These are phyloP conservation scores for Lachnellula arida DNA, from an alignment of 2,329 filamentous ascomycete species.

Conservation along the genomic window DNA sequence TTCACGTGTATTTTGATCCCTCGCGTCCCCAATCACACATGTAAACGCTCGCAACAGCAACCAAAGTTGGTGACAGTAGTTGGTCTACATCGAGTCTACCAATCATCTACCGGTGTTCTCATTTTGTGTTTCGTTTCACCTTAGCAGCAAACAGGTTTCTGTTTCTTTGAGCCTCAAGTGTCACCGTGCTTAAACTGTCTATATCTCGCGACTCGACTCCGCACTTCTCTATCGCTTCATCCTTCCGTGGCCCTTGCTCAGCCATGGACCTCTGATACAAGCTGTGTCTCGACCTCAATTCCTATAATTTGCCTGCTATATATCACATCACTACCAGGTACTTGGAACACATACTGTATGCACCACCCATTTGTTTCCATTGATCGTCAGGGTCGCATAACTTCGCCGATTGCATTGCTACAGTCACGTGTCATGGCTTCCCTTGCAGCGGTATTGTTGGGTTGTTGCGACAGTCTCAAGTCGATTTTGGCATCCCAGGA, in stretches of 20 bases:
- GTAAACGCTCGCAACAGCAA: no score
- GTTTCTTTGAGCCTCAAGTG: no score
- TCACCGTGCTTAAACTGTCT: neutral
- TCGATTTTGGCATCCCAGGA: constrained; percentile 17
- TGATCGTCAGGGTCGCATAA: neutral
- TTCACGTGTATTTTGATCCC: no score
- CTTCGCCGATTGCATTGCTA: neutral
- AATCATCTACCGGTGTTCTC: no score
- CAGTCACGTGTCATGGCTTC: constrained; percentile 9
- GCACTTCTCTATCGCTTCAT: neutral
- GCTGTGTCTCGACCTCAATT: neutral
- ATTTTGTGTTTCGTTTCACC: no score
- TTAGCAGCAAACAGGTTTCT: no score
- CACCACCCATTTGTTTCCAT: neutral
- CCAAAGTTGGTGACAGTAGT: no score
- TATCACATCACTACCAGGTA: neutral
- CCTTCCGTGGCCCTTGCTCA: neutral
- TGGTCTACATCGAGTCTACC: no score
- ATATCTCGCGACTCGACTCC: neutral
- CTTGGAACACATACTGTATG: neutral
- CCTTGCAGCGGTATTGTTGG: constrained; percentile 10
- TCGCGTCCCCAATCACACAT: no score
- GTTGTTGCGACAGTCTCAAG: constrained; percentile 14
- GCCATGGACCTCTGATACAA: neutral
- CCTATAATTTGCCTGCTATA: neutral